Evolutionary conservation across 805 yeast species (phyloP).

Genomic region (Monosporozyma yasuniensis): DNA sequence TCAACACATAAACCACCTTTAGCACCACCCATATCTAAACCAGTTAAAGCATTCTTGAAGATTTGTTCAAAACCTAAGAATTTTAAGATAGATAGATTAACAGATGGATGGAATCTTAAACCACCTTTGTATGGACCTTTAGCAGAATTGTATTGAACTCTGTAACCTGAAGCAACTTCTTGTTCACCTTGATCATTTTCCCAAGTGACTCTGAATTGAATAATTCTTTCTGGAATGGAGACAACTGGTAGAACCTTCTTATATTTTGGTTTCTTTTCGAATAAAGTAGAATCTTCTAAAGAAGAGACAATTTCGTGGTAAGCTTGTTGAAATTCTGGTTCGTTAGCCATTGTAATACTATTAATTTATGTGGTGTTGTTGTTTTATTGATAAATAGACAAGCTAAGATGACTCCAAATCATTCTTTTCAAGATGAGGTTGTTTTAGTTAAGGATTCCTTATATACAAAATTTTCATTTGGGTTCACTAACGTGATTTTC

Average conservation of each 20-base stretch:
- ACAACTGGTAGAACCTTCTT: conserved; percentile 81
- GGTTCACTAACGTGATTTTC: not conserved
- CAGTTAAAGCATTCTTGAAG: conserved; percentile 96
- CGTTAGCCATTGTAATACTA: conserved; percentile 28
- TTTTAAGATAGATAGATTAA: conserved; percentile 88
- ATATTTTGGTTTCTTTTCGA: conserved; percentile 82
- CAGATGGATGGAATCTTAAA: conserved; percentile 94
- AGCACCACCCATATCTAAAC: conserved; percentile 98
- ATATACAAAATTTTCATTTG: not conserved
- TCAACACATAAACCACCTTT: conserved; percentile 98
- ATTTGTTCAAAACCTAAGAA: conserved; percentile 97
- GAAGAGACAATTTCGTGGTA: conserved; percentile 86
- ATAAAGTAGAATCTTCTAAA: conserved; percentile 82
- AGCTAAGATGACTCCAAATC: not conserved
- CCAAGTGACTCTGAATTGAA: conserved; percentile 97
- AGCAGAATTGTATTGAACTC: conserved; percentile 97
- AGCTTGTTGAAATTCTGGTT: conserved; percentile 99
- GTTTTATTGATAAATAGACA: not conserved
- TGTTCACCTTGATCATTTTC: conserved; percentile 88
- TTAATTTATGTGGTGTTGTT: no score
- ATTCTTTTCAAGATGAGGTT: not conserved
- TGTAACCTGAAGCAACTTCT: conserved; percentile 94
- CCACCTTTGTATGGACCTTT: conserved; percentile 99
- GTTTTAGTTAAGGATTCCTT: not conserved
- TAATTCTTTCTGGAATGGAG: conserved; percentile 89